Conservation (phyloP, 2,329 filamentous ascomycete genomes). For the Microsporum ferrugineum region DNA sequence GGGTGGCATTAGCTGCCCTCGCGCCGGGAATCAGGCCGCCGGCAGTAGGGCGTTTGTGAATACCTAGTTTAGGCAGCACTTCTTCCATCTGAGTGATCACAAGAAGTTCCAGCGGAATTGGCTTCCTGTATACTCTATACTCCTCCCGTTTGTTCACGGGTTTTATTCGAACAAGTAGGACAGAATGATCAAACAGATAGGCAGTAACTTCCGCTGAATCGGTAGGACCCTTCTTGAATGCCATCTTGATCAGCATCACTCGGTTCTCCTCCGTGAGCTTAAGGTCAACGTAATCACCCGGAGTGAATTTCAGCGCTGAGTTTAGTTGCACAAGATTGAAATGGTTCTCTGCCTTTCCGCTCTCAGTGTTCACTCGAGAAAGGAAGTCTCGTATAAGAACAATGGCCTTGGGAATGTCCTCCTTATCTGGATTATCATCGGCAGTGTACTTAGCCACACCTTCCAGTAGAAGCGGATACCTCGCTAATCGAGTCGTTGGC, state of each 20-base stretch:
- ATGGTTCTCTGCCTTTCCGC: constrained; percentile 92
- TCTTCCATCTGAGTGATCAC: constrained; percentile 97
- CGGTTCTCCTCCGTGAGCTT: constrained; percentile 89
- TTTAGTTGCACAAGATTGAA: constrained; percentile 91
- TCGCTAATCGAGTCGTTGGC: constrained; percentile 84
- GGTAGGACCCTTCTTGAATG: constrained; percentile 81
- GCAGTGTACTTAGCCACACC: constrained; percentile 86
- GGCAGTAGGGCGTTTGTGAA: constrained; percentile 67
- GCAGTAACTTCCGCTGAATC: constrained; percentile 84
- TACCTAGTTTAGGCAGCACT: constrained; percentile 67
- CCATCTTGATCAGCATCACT: constrained; percentile 87
- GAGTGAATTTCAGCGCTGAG: constrained; percentile 79
- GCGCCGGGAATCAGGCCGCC: constrained; percentile 64
- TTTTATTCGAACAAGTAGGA: constrained; percentile 83
- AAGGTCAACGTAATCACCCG: constrained; percentile 82
- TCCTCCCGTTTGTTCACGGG: constrained; percentile 87
- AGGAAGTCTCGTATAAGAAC: constrained; percentile 77
- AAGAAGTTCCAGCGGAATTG: constrained; percentile 85
- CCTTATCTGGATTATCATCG: constrained; percentile 76
- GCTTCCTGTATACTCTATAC: constrained; percentile 86
- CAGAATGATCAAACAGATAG: constrained; percentile 92
- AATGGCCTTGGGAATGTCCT: constrained; percentile 84
- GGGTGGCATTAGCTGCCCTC: constrained; percentile 40
- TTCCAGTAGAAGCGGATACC: constrained; percentile 85
- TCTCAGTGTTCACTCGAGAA: constrained; percentile 81